Conservation (phyloP, 345 rosid genomes). For the Pelargonium nanum region DNA sequence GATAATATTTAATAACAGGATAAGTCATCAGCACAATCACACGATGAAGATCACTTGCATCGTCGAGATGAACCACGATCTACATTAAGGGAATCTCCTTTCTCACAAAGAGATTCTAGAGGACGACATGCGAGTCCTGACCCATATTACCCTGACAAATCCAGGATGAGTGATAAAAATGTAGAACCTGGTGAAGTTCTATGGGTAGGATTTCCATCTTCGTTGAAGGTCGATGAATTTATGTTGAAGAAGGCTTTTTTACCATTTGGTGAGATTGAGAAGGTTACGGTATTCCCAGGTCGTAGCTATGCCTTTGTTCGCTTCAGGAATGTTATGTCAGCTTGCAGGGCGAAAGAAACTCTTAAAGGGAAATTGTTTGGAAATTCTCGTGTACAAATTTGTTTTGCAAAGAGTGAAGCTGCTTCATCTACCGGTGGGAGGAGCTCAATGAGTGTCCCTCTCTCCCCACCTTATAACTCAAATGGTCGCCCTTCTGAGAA, state of each 20-base stretch:
- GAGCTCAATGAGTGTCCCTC: slow-evolving; percentile 30
- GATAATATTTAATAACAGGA: slow-evolving; percentile 55
- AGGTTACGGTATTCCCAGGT: slow-evolving; percentile 77
- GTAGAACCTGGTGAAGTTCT: slow-evolving; percentile 85
- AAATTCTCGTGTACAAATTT: slow-evolving; percentile 93
- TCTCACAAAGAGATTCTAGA: slow-evolving; percentile 56
- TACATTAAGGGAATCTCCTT: slow-evolving; percentile 41
- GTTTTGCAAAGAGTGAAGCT: slow-evolving; percentile 74
- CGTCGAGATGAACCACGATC: slow-evolving; percentile 47
- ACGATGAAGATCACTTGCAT: slow-evolving; percentile 41
- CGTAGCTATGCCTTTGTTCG: slow-evolving; percentile 96
- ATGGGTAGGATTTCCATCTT: slow-evolving; percentile 90
- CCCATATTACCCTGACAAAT: slow-evolving; percentile 32
- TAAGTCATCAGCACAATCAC: slow-evolving; percentile 46
- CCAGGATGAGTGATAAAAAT: slow-evolving; percentile 47
- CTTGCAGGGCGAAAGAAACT: slow-evolving; percentile 83
- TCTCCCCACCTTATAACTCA: slow-evolving; percentile 48
- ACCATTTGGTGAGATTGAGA: slow-evolving; percentile 82
- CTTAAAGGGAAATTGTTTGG: slow-evolving; percentile 91
- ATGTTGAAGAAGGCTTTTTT: slow-evolving; percentile 70
- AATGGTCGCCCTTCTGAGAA: slow-evolving; percentile 41
- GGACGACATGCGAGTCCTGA: slow-evolving; percentile 55
- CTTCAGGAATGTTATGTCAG: slow-evolving; percentile 47
- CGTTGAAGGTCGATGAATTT: slow-evolving; percentile 65
- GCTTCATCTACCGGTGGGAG: slow-evolving; percentile 55